A percentile compares a stretch with the other conserved stretches of the same genome.
These are phyloP conservation scores for Salix purpurea DNA, from an alignment of 345 rosid species.

Conservation along the genomic window DNA sequence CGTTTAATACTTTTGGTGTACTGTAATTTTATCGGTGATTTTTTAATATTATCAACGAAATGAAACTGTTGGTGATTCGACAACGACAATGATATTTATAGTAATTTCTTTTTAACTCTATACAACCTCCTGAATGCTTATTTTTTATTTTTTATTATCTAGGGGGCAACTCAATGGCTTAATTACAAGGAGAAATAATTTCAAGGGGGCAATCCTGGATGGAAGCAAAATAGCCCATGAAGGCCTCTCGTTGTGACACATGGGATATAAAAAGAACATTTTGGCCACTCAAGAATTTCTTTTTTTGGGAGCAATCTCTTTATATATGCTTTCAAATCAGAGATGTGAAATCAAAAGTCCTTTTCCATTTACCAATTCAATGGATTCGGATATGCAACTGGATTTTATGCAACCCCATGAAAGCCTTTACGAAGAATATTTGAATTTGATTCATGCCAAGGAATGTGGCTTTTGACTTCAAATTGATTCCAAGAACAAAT, in stretches of 20 bases:
- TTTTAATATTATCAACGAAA: too few species aligned
- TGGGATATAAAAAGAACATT: background rate
- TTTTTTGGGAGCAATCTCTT: background rate
- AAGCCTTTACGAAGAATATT: constrained; percentile 8
- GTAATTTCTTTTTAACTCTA: too few species aligned
- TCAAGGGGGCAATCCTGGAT: background rate
- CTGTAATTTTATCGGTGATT: too few species aligned
- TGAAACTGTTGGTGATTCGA: too few species aligned
- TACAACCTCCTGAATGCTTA: too few species aligned
- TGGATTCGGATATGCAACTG: background rate
- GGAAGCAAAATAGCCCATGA: background rate
- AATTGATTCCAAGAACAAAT: background rate
- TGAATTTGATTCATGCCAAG: constrained; percentile 17
- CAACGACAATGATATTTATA: too few species aligned
- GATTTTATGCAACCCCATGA: constrained; percentile 6
- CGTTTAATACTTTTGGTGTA: too few species aligned
- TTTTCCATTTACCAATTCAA: background rate
- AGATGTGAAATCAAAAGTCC: background rate
- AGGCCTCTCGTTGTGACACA: background rate
- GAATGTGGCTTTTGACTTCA: constrained; percentile 18
- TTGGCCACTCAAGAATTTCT: constrained; percentile 10
- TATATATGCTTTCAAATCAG: constrained; percentile 6
- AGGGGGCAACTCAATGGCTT: too few species aligned
- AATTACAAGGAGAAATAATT: too few species aligned
- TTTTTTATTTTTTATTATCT: too few species aligned